A percentile compares a stretch with the other conserved stretches of the same genome.
These are phyloP conservation scores for Immersiporthe knoxdaviesiana DNA, from an alignment of 2,329 filamentous ascomycete species.

Conservation along the genomic window DNA sequence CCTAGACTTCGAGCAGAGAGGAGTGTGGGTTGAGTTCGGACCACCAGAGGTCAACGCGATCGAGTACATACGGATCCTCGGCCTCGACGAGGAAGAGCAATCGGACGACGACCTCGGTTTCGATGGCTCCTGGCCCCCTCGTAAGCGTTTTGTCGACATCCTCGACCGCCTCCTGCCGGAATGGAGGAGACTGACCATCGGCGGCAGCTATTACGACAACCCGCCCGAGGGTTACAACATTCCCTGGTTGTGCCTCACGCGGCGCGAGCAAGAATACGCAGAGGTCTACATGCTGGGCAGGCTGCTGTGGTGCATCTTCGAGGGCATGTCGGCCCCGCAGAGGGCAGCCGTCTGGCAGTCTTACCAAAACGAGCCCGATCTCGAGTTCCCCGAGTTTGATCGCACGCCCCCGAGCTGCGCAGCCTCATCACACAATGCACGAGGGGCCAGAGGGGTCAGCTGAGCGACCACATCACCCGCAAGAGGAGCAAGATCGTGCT, in stretches of 20 bases:
- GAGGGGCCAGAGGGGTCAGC: slow-evolving; percentile 47
- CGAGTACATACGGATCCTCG: slow-evolving; percentile 60
- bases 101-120: slow-evolving; percentile 43
- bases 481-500: slow-evolving; percentile 51
- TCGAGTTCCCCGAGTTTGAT: slow-evolving; percentile 59
- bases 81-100: slow-evolving; percentile 51
- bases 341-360: slow-evolving; percentile 62
- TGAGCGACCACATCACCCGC: slow-evolving; percentile 51
- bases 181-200: slow-evolving; percentile 47
- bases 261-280: slow-evolving; percentile 57
- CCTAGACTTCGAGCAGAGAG: slow-evolving; percentile 66
- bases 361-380: slow-evolving; percentile 57
- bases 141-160: slow-evolving; percentile 45
- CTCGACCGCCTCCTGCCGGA: slow-evolving; percentile 50
- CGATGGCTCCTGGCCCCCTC: slow-evolving; percentile 30
- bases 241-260: slow-evolving; percentile 57
- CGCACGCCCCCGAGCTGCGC: slow-evolving; percentile 51
- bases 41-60: slow-evolving; percentile 63
- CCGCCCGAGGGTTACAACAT: slow-evolving; percentile 57
- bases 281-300: slow-evolving; percentile 67
- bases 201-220: slow-evolving; percentile 52
- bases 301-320: slow-evolving; percentile 65
- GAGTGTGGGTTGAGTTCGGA: slow-evolving; percentile 65
- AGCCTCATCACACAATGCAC: slow-evolving; percentile 57
- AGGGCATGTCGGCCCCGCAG: slow-evolving; percentile 62